Conservation (phyloP, 73 alveolate genomes). For the Paramecium sonneborni region DNA sequence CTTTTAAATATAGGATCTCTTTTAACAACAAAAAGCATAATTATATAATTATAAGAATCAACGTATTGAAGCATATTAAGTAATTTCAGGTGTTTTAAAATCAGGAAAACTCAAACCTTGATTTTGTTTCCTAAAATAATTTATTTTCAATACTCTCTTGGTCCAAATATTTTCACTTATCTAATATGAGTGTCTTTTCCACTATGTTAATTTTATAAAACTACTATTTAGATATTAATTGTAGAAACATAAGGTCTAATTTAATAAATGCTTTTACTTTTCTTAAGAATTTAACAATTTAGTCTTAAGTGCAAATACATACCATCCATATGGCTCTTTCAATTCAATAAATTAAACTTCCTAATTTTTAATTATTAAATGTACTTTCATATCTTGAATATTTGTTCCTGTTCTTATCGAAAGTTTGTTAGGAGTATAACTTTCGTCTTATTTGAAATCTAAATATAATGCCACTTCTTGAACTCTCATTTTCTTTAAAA, state of each 20-base stretch:
- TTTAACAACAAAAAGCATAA: not conserved
- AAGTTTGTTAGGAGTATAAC: constrained; percentile 96
- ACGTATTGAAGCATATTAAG: constrained; percentile 65
- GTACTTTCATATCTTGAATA: constrained; percentile 87
- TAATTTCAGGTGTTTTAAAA: constrained; percentile 58
- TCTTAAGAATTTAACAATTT: constrained; percentile 56
- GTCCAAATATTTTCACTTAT: constrained; percentile 96
- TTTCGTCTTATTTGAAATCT: constrained; percentile 98
- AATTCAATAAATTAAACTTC: constrained; percentile 94
- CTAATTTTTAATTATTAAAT: constrained; percentile 61
- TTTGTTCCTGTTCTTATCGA: constrained; percentile 94
- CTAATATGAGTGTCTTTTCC: constrained; percentile 99
- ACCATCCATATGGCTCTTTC: constrained; percentile 99
- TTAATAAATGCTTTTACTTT: constrained; percentile 54
- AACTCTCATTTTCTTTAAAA: constrained; percentile 92
- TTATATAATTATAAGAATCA: constrained; percentile 5
- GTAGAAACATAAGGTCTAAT: constrained; percentile 89
- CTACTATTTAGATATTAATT: constrained; percentile 89
- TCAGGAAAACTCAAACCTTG: constrained; percentile 69
- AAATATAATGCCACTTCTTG: constrained; percentile 91
- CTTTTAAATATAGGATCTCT: not conserved
- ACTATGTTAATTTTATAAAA: constrained; percentile 92
- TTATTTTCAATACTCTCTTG: constrained; percentile 79
- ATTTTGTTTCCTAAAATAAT: constrained; percentile 44
- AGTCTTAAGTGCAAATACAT: constrained; percentile 77